Evolutionary conservation across 2,329 filamentous ascomycete genomes (phyloP), one percentile per base, ranked within the genome.

Genomic region (Trichoderma atrobrunneum): DNA sequence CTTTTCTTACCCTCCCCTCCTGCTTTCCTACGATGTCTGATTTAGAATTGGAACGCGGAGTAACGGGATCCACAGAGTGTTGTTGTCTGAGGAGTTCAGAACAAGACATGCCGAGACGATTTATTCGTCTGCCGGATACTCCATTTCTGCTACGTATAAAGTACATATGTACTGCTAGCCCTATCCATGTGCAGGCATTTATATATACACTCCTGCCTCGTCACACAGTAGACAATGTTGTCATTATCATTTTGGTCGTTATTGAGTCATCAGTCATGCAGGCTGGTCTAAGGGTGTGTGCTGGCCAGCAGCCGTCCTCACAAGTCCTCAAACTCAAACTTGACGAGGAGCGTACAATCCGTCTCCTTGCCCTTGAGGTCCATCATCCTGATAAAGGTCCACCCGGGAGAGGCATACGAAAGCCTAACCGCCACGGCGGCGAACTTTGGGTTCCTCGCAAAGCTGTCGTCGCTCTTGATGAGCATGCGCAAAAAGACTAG

Each of bases 391-490:
- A 92, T 84, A 71, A 92, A 92, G 4, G 81, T 85, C 90, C 90
- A 92, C 0, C 86, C 89, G 0, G 84, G 81, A 7, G 81, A 80
- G 3, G 85, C 83, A 77, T 91, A 92, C 71, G 84, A 74, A 32
- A 92, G 76, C 57, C 90, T 80, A n/a, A 92, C 85, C 0, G 89
- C 87, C 0, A 87, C 84, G 2, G 90, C 89, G 0, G 87, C 87
- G 73, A 91, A 86, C 67, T 89, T 86, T 0, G 90, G 89, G 74
- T 92, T 92, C 59, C 81, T 82, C 0, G 88, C 82, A 79, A 89
- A 92, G 73, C 85, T 85, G 72, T 90, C 88, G 72, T 92, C 90
- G 74, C 87, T 90, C 83, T 92, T 92, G 80, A 92, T 85, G 56
- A 92, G 81, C 72, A 92, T 84, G 0, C 90, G 84, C 75, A 92